Conservation (phyloP, 768 basidiomycete species). For the Tricholoma furcatifolium region DNA sequence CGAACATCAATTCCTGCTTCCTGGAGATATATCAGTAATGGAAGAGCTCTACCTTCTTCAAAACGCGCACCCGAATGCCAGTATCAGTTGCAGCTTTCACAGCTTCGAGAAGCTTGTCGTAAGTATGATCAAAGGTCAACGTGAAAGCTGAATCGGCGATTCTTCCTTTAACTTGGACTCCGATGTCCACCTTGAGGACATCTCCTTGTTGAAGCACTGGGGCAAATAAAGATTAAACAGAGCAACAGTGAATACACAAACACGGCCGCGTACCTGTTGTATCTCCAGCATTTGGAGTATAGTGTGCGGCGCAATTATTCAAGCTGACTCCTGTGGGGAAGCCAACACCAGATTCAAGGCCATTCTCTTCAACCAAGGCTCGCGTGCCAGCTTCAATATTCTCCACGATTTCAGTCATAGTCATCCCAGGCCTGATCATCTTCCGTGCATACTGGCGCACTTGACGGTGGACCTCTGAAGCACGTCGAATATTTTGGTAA, state of each 20-base stretch:
- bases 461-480: slow-evolving; percentile 94
- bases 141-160: slow-evolving; percentile 98
- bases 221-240: background rate
- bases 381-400: slow-evolving; percentile 91
- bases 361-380: slow-evolving; percentile 89
- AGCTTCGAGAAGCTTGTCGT: slow-evolving; percentile 85
- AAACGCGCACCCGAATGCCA: slow-evolving; percentile 66
- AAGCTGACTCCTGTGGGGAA: slow-evolving; percentile 95
- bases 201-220: slow-evolving; percentile 39
- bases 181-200: slow-evolving; percentile 95
- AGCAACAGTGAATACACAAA: background rate
- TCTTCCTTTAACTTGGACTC: slow-evolving; percentile 95
- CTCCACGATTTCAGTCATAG: slow-evolving; percentile 91
- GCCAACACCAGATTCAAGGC: slow-evolving; percentile 82
- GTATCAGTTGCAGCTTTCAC: slow-evolving; percentile 94
- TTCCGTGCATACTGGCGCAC: slow-evolving; percentile 82
- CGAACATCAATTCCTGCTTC: slow-evolving; percentile 97
- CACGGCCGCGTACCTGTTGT: slow-evolving; percentile 56
- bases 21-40: slow-evolving; percentile 34
- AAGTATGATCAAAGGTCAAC: slow-evolving; percentile 83
- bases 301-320: slow-evolving; percentile 96
- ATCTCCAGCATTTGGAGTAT: slow-evolving; percentile 92
- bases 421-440: slow-evolving; percentile 89
- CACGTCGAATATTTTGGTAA: slow-evolving; percentile 87
- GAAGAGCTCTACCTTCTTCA: background rate